Percentiles rank a stretch among this genome's conserved stretches.
phyloP scores from a whole-genome alignment of 257 asterid genomes.

The Cruciata laevipes region DNA sequence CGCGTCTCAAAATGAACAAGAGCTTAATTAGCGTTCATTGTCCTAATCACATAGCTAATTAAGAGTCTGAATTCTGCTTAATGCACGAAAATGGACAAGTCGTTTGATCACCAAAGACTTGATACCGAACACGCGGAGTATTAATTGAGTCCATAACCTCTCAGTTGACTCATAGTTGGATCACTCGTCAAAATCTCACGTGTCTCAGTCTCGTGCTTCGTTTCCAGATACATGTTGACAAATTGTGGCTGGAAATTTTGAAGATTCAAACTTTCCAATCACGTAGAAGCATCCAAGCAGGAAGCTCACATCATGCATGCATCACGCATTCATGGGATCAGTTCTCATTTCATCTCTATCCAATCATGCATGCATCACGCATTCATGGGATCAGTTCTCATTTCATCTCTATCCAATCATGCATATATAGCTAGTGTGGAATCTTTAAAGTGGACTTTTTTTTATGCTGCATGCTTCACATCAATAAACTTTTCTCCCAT shows the following conservation, averaged over 20 bases:
- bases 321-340: neutral
- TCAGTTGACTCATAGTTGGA: neutral
- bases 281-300: neutral
- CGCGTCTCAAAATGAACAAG: too few relatives aligned
- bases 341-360: too few relatives aligned
- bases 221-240: constrained; percentile 2
- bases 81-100: neutral
- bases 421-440: too few relatives aligned
- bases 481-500: neutral
- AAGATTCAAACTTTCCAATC: neutral
- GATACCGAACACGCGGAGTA: neutral
- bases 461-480: constrained; percentile 4
- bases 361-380: too few relatives aligned
- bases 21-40: too few relatives aligned
- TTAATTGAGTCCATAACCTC: too few relatives aligned
- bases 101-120: neutral
- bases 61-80: too few relatives aligned
- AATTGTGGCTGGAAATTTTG: constrained; percentile 16
- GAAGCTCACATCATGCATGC: neutral
- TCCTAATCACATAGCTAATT: too few relatives aligned
- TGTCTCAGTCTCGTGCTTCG: neutral
- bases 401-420: too few relatives aligned
- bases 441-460: too few relatives aligned
- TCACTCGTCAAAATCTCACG: neutral
- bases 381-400: too few relatives aligned